Conservation (phyloP, 176 grass and related monocot species). For the Ampelocalamus luodianensis region DNA sequence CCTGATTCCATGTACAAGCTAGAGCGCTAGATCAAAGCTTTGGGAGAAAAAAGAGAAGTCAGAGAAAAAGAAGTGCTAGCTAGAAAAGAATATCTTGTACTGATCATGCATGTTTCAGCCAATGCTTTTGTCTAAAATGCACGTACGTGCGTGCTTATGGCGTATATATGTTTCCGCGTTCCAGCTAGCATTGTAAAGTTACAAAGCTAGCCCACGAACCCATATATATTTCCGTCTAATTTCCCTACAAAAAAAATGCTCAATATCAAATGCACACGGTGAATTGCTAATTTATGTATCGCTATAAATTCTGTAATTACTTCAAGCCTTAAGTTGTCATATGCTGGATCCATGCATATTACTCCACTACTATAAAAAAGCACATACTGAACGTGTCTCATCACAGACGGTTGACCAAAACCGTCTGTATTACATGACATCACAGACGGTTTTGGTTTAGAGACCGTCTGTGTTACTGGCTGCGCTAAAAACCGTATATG, state of each 20-base stretch:
- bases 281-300: not conserved
- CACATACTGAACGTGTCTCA: no score
- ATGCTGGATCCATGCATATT: not conserved
- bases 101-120: conserved; percentile 13
- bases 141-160: conserved; percentile 16
- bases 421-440: no score
- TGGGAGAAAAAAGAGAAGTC: not conserved
- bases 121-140: conserved; percentile 2
- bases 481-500: no score
- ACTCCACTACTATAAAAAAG: no score
- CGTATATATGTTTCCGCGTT: conserved; percentile 23
- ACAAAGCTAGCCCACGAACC: not conserved
- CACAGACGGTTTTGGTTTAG: no score
- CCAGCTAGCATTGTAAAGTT: conserved; percentile 37
- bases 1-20: not conserved
- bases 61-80: not conserved
- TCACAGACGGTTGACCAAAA: no score
- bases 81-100: conserved; percentile 26
- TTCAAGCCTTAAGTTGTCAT: not conserved
- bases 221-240: not conserved
- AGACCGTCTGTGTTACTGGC: no score
- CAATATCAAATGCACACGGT: not conserved
- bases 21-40: not conserved
- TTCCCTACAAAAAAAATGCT: not conserved
- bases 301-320: not conserved